Evolutionary conservation across 345 rosid species (phyloP), one percentile per base, ranked within the genome.

Genomic region (Gossypium australe): DNA sequence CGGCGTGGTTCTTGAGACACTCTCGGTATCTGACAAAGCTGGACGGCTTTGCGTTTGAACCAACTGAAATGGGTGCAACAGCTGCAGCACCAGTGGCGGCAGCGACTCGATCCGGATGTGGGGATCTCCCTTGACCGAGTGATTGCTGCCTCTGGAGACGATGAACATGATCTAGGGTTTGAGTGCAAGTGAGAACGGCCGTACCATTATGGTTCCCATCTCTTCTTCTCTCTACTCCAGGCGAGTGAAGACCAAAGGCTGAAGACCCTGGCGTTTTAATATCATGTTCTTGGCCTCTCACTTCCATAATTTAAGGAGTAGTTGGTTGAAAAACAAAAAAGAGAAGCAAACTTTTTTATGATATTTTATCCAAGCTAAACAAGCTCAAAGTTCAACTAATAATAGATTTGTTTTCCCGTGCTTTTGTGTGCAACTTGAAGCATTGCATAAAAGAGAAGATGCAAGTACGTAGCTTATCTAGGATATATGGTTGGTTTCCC

Each of bases 1-100:
- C 41, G 2, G 97, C 97, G 81, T 94, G 98, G 84, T 94, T 94
- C 75, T 92, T 84, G 8, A 91, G 89, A 74, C 98, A 94, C 77
- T 94, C 98, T 5, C 97, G 84, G 82, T 92, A 94, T 76, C 91
- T 71, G 48, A 80, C 55, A 45, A 43, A 45, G 80, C 29, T 20
- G 14, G 48, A 38, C 11, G 77, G 82, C 56, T 81, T 89, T 7
- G 83, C 81, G 73, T 82, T 80, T 63, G 87, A 73, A 47, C 78
- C 72, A 17, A 71, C 61, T 58, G 86, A 80, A 63, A 83, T 56
- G 48, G 79, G 80, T 45, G 70, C 71, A 68, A 55, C 24, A 27
- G 77, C 55, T 70, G 77, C 55, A 62, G 82, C 53, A 73, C 80
- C 17, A 62, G 77, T 34, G 41, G 41, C 20, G 48, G 72, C 20